Percentiles rank a stretch among this genome's conserved stretches.
Evolutionary conservation across 176 grass and related monocot genomes (phyloP).

Genomic region (Zizania latifolia): DNA sequence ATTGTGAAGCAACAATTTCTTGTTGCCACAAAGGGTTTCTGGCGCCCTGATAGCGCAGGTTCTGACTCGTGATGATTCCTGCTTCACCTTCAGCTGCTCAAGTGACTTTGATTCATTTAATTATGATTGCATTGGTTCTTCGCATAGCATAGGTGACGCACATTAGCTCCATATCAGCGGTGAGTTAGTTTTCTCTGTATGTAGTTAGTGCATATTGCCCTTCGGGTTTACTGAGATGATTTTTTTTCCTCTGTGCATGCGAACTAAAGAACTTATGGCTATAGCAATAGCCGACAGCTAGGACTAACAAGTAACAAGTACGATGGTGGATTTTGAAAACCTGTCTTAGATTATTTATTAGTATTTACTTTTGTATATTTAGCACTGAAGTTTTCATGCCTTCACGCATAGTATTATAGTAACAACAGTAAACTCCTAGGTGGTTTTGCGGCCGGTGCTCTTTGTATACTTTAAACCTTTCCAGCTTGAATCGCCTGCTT

Average conservation of each 20-base stretch:
- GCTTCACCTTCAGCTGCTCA: background rate
- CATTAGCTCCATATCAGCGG: background rate
- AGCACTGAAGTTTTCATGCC: background rate
- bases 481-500: background rate
- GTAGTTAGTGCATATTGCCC: background rate
- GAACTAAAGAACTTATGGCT: background rate
- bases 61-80: conserved; percentile 10
- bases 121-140: conserved; percentile 27
- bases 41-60: conserved; percentile 45
- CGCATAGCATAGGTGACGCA: background rate
- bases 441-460: background rate
- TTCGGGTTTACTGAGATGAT: background rate
- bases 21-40: conserved; percentile 65
- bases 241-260: background rate
- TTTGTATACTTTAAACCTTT: background rate
- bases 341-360: background rate
- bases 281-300: conserved; percentile 7
- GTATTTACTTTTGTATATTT: background rate
- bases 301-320: background rate
- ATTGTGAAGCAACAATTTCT: conserved; percentile 66
- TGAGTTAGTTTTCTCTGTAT: conserved; percentile 1
- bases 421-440: background rate
- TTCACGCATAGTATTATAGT: background rate
- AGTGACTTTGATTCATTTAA: conserved; percentile 1
- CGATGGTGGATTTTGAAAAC: background rate